Percentiles rank a stretch among this genome's conserved stretches.
Conservation (phyloP, 1,284 basidiomycete genomes). For the Boletus subluridellus region DNA sequence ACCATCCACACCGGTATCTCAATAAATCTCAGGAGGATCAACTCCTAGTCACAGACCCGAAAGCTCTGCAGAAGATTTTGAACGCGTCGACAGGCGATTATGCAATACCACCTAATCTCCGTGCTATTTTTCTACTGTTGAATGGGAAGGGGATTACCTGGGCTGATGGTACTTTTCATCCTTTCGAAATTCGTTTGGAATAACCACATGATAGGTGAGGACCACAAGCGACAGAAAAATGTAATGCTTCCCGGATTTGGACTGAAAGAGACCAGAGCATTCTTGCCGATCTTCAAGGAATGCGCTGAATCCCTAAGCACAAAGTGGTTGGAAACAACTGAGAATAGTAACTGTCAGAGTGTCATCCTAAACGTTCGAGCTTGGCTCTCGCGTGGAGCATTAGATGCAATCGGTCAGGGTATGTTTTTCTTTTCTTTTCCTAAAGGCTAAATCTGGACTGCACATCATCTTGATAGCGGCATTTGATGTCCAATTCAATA, state of each 20-base stretch:
- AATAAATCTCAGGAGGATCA: slow-evolving; percentile 25
- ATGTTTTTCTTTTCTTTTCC: slow-evolving; percentile 1
- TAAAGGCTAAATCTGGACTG: neutral
- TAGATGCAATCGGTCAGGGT: slow-evolving; percentile 41
- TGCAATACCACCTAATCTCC: slow-evolving; percentile 33
- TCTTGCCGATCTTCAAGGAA: slow-evolving; percentile 37
- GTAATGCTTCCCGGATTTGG: slow-evolving; percentile 45
- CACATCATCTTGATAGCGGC: slow-evolving; percentile 30
- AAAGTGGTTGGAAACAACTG: slow-evolving; percentile 44
- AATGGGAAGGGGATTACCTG: slow-evolving; percentile 38
- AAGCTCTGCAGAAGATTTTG: too few relatives aligned
- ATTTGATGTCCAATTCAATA: slow-evolving; percentile 41
- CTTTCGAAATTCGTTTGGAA: neutral
- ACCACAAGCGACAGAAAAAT: slow-evolving; percentile 43
- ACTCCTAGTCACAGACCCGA: too few relatives aligned
- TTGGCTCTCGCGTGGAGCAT: too few relatives aligned
- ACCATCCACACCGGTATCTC: neutral
- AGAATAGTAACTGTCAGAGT: slow-evolving; percentile 23
- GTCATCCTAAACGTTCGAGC: slow-evolving; percentile 36
- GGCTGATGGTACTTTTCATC: slow-evolving; percentile 38
- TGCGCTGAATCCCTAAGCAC: slow-evolving; percentile 25
- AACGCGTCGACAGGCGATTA: slow-evolving; percentile 35
- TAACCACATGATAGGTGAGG: slow-evolving; percentile 33
- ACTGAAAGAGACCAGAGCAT: slow-evolving; percentile 35
- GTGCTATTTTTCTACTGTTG: slow-evolving; percentile 30